These are phyloP conservation scores for Aspergillus transmontanensis DNA, from an alignment of 2,329 filamentous ascomycete genomes.

Conservation along the genomic window DNA sequence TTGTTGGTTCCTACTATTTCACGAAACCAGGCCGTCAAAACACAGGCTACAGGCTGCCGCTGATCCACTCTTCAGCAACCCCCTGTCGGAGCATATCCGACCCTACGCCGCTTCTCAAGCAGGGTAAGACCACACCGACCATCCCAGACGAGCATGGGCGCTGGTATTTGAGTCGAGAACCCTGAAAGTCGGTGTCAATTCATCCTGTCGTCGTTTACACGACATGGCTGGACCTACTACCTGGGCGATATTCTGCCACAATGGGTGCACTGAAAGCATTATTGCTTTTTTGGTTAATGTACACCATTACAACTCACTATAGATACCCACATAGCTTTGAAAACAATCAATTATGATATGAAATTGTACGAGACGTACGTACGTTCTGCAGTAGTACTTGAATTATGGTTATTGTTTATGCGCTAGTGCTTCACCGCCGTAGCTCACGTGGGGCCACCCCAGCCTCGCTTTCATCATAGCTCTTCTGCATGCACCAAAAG, in stretches of 20 bases:
- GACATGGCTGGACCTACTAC: conserved; percentile 15
- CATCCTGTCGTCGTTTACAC: conserved; percentile 17
- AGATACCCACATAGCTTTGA: conserved; percentile 25
- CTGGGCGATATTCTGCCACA: conserved; percentile 6
- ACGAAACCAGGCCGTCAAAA: not conserved
- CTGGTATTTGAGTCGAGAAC: conserved; percentile 10
- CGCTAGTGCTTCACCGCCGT: conserved; percentile 20
- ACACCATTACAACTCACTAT: conserved; percentile 11
- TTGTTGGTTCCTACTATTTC: not conserved
- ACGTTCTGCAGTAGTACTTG: not conserved
- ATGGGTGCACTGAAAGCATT: conserved; percentile 13
- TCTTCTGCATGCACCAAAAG: not conserved
- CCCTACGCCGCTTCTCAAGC: not conserved
- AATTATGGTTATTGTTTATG: not conserved
- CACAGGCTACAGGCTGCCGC: not conserved
- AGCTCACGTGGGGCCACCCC: conserved; percentile 24
- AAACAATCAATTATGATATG: conserved; percentile 12
- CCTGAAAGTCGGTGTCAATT: conserved; percentile 8
- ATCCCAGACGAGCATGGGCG: not conserved
- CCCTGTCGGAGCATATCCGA: not conserved
- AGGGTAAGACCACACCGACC: conserved; percentile 8
- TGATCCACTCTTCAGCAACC: not conserved
- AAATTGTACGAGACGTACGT: not conserved
- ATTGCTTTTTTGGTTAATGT: conserved; percentile 4
- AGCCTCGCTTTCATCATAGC: conserved; percentile 13